These are phyloP conservation scores for Annulohypoxylon moriforme DNA, from an alignment of 495 filamentous ascomycete genomes.

Conservation along the genomic window DNA sequence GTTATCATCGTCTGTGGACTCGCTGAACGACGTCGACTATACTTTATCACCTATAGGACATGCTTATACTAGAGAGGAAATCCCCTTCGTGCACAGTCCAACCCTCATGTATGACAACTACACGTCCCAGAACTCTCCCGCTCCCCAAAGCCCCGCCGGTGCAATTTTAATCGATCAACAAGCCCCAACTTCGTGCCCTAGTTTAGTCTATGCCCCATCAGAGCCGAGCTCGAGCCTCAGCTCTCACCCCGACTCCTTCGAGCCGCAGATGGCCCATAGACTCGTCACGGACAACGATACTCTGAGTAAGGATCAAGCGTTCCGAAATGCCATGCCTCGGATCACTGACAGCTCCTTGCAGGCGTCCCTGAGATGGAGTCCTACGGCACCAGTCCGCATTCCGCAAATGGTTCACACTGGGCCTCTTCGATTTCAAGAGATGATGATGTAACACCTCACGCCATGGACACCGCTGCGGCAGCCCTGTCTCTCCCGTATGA, in stretches of 20 bases:
- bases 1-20: constrained; percentile 61
- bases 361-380: constrained; percentile 59
- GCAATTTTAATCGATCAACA: constrained; percentile 64
- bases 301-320: constrained; percentile 55
- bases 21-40: constrained; percentile 67
- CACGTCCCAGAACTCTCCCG: constrained; percentile 57
- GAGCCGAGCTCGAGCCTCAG: constrained; percentile 61
- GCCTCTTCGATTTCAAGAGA: constrained; percentile 53
- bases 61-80: constrained; percentile 62
- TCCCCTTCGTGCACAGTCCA: constrained; percentile 63
- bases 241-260: constrained; percentile 58
- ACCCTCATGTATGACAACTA: constrained; percentile 63
- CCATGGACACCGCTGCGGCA: constrained; percentile 42
- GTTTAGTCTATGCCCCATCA: constrained; percentile 60
- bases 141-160: constrained; percentile 63
- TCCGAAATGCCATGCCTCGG: constrained; percentile 45
- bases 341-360: constrained; percentile 50
- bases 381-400: constrained; percentile 59
- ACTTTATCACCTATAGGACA: constrained; percentile 61
- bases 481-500: constrained; percentile 45
- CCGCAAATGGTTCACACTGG: constrained; percentile 56
- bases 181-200: constrained; percentile 64
- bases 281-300: constrained; percentile 59
- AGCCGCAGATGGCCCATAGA: constrained; percentile 58
- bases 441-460: constrained; percentile 54